phyloP scores from a whole-genome alignment of 805 yeast genomes.

The Groenewaldozyma tartarivorans region DNA sequence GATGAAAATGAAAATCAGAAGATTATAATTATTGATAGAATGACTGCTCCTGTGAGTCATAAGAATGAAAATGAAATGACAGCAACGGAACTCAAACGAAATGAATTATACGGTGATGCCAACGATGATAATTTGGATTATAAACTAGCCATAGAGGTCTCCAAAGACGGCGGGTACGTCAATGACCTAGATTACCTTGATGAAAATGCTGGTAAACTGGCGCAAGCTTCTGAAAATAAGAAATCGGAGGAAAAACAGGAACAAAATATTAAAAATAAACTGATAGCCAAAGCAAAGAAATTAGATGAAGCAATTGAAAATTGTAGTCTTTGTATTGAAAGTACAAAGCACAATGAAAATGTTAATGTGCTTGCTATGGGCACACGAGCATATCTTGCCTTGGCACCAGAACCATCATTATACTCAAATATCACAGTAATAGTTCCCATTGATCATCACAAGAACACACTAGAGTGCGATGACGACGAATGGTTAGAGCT shows the following conservation, averaged over 20 bases:
- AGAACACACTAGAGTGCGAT: slow-evolving; percentile 33
- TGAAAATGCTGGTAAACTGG: slow-evolving; percentile 32
- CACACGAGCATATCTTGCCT: slow-evolving; percentile 29
- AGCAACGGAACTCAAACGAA: slow-evolving; percentile 16
- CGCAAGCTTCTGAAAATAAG: slow-evolving; percentile 24
- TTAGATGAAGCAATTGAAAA: slow-evolving; percentile 26
- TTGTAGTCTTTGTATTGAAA: slow-evolving; percentile 32
- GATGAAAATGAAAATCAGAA: neutral
- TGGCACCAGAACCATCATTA: slow-evolving; percentile 35
- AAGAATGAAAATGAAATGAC: neutral
- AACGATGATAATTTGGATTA: slow-evolving; percentile 17
- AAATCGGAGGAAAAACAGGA: slow-evolving; percentile 13
- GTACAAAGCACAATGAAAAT: slow-evolving; percentile 14
- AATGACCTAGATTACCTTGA: slow-evolving; percentile 37
- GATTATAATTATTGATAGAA: slow-evolving; percentile 4
- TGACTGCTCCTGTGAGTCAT: neutral
- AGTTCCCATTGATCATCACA: slow-evolving; percentile 34
- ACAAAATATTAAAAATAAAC: slow-evolving; percentile 24
- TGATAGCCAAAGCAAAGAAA: slow-evolving; percentile 21
- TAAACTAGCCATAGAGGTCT: slow-evolving; percentile 29
- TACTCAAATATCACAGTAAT: slow-evolving; percentile 30
- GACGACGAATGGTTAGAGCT: slow-evolving; percentile 39
- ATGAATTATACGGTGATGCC: neutral
- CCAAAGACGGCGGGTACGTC: slow-evolving; percentile 29
- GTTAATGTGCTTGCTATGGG: slow-evolving; percentile 30